Base-by-base conservation (phyloP, 1,284 basidiomycete genomes). In the Rhodotorula sp. region DNA sequence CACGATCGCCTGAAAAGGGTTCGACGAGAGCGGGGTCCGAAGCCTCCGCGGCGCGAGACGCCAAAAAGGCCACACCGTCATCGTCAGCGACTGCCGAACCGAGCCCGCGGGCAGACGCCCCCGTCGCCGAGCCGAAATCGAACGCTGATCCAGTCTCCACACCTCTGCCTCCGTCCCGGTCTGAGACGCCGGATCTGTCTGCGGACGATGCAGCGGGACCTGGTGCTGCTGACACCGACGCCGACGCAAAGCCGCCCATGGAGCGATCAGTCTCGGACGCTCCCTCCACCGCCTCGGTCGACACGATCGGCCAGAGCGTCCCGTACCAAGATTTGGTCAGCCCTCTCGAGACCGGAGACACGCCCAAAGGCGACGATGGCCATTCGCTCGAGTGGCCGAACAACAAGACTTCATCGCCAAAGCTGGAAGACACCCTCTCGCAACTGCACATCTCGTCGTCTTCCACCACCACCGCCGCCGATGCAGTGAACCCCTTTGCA, bases 241-340 rank as follows among this genome's bases (percentile, higher is more conserved):
- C 26, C 14, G 21, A 47, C 38, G 5, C 38, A 3, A 64, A 62
- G 45, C 68, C 63, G 12, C 5, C 38, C 2, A 55, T 66, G 4
- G 58, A 56, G 14, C 72, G 69, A 23, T 26, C 62, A 16, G 45
- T 62, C 10, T 75, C 71, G 1, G 57, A 43, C 19, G 68, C 71
- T 6, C 62, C 67, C 2, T 71, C 69, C 1, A 59, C 57, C 14
- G 43, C 60, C 2, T 72, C 73, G 21, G 58, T 26, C 19, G 31
- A 38, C 2, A 66, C 65, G 23, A 19, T n/a, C 16, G 50, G 45
- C 23, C 56, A 50, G 0, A 52, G 60, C 19, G 28, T 43, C 43
- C 38, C 49, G 16, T 76, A 76, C 68, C 72, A 69, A 2, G 26
- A 60, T 26, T 57, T 76, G 52, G 74, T 76, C 59, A 73, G 72